phyloP scores from a whole-genome alignment of 768 basidiomycete genomes.

The Imleria badia region DNA sequence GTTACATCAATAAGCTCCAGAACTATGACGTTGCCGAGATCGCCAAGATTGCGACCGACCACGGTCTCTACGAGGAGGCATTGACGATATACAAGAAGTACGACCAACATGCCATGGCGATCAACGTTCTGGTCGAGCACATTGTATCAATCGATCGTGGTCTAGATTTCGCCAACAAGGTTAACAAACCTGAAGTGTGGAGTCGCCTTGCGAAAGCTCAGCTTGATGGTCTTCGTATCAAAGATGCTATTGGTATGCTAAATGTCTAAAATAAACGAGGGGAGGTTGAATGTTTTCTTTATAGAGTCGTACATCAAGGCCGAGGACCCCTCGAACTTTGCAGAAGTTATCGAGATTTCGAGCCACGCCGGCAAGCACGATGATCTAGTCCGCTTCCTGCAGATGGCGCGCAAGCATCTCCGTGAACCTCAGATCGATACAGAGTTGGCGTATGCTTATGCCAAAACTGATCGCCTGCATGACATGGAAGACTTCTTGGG shows the following conservation, averaged over 20 bases:
- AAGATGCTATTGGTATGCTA: constrained; percentile 87
- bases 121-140: constrained; percentile 97
- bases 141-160: constrained; percentile 98
- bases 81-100: constrained; percentile 98
- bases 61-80: constrained; percentile 94
- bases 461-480: constrained; percentile 94
- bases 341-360: constrained; percentile 94
- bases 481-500: constrained; percentile 99
- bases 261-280: background rate
- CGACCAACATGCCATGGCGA: constrained; percentile 91
- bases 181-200: constrained; percentile 97
- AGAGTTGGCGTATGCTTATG: constrained; percentile 96
- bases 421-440: constrained; percentile 98
- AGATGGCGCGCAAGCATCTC: constrained; percentile 97
- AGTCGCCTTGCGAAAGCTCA: constrained; percentile 98
- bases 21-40: constrained; percentile 96
- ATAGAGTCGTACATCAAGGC: constrained; percentile 97
- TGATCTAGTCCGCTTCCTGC: constrained; percentile 93
- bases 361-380: constrained; percentile 90
- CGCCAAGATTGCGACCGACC: constrained; percentile 94
- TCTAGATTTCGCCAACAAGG: constrained; percentile 92
- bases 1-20: constrained; percentile 95
- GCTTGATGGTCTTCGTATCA: constrained; percentile 95
- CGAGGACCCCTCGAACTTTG: constrained; percentile 90
- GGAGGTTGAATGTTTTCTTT: constrained; percentile 3